A percentile compares a stretch with the other conserved stretches of the same genome.
These are phyloP conservation scores for Tranzscheliella williamsii DNA, from an alignment of 1,284 basidiomycete genomes.

Conservation along the genomic window DNA sequence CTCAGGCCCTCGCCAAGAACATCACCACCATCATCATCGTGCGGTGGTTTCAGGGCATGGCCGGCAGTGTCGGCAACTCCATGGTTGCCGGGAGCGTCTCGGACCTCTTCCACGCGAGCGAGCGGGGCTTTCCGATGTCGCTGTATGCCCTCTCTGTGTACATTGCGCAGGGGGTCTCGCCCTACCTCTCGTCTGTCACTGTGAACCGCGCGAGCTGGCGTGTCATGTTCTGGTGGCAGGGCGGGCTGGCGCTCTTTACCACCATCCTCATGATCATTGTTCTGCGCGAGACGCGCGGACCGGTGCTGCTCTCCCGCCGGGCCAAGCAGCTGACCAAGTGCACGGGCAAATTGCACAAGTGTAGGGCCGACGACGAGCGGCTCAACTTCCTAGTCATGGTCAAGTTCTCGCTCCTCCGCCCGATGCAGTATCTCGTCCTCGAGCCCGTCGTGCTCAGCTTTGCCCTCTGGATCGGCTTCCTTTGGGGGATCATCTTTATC, in stretches of 20 bases:
- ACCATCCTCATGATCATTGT: conserved; percentile 47
- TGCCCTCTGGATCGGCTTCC: conserved; percentile 62
- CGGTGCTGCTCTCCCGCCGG: conserved; percentile 63
- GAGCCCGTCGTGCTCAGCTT: conserved; percentile 64
- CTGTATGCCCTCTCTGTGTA: conserved; percentile 62
- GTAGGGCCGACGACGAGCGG: conserved; percentile 57
- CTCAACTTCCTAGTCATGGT: conserved; percentile 52
- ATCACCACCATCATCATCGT: conserved; percentile 54
- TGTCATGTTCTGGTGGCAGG: conserved; percentile 53
- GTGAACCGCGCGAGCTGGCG: conserved; percentile 48
- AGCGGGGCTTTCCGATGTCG: conserved; percentile 62
- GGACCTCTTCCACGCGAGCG: conserved; percentile 57
- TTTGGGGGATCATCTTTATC: conserved; percentile 42
- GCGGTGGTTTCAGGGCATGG: conserved; percentile 59
- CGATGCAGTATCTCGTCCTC: conserved; percentile 60
- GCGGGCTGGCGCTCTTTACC: conserved; percentile 17
- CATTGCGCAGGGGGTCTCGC: conserved; percentile 57
- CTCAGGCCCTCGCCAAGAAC: conserved; percentile 51
- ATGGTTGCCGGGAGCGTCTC: conserved; percentile 57
- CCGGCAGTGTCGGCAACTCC: conserved; percentile 57
- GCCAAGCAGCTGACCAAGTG: conserved; percentile 60
- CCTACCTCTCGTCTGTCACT: conserved; percentile 48
- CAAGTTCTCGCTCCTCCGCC: conserved; percentile 54
- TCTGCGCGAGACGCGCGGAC: conserved; percentile 57
- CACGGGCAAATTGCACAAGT: conserved; percentile 61